A percentile compares a stretch with the other conserved stretches of the same genome.
phyloP scores from a whole-genome alignment of 2,329 filamentous ascomycete species.

The Claviceps sp. region DNA sequence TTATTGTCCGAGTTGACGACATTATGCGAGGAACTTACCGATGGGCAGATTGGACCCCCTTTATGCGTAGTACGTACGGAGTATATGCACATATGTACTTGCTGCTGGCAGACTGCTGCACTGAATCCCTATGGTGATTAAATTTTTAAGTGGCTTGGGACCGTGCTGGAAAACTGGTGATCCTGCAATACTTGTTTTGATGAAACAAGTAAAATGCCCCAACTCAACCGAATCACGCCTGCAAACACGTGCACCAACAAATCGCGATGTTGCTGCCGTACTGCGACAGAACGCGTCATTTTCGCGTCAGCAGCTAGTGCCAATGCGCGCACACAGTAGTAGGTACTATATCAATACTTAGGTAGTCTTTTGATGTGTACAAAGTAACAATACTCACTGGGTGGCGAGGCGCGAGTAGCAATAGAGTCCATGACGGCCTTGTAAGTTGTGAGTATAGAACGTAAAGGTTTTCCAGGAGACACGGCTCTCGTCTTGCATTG shows the following conservation, averaged over 20 bases:
- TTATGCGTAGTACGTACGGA: too few relatives aligned
- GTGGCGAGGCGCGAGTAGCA: neutral
- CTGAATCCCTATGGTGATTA: too few relatives aligned
- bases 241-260: neutral
- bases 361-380: too few relatives aligned
- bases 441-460: neutral
- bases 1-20: neutral
- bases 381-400: neutral
- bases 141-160: neutral
- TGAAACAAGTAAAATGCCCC: too few relatives aligned
- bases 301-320: neutral
- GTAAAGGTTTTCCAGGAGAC: too few relatives aligned
- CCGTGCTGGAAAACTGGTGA: neutral
- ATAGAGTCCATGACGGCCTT: neutral
- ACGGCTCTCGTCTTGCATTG: neutral
- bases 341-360: neutral
- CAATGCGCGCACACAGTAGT: neutral
- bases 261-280: neutral
- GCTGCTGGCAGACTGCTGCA: too few relatives aligned
- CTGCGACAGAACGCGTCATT: neutral
- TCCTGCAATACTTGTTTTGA: neutral
- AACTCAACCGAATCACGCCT: neutral
- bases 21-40: neutral
- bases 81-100: too few relatives aligned
- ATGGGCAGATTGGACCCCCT: neutral